Conservation (phyloP, 2,329 filamentous ascomycete genomes). For the Diaporthe capsici region DNA sequence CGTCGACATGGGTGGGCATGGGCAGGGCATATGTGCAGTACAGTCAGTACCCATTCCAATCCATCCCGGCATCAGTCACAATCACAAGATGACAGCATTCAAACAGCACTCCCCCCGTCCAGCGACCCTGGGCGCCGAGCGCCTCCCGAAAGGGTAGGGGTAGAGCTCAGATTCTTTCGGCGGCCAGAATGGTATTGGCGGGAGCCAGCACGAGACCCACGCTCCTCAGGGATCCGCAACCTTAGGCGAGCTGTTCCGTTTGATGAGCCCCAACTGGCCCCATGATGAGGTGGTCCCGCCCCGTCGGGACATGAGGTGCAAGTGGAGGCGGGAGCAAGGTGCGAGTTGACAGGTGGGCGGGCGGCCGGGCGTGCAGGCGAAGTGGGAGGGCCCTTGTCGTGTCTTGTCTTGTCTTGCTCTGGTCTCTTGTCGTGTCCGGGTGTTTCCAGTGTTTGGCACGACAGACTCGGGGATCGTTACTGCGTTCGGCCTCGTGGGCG, state of each 20-base stretch:
- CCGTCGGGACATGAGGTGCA: slow-evolving; percentile 32
- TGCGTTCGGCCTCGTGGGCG: slow-evolving; percentile 1
- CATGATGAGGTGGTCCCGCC: slow-evolving; percentile 33
- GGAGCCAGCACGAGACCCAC: slow-evolving; percentile 23
- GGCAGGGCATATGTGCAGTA: not conserved
- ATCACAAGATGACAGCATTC: slow-evolving; percentile 23
- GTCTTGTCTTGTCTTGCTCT: slow-evolving; percentile 13
- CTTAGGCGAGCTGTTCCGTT: slow-evolving; percentile 40
- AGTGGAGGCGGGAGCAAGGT: slow-evolving; percentile 19
- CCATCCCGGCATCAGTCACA: slow-evolving; percentile 22
- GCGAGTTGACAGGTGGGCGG: slow-evolving; percentile 22
- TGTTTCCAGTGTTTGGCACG: slow-evolving; percentile 14
- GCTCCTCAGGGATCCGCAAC: slow-evolving; percentile 18
- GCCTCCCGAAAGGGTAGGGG: slow-evolving; percentile 23
- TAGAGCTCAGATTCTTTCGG: slow-evolving; percentile 26
- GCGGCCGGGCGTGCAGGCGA: slow-evolving; percentile 4
- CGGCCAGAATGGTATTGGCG: slow-evolving; percentile 27
- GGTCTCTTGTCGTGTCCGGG: slow-evolving; percentile 12
- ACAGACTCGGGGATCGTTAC: slow-evolving; percentile 17
- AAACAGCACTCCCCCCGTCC: not conserved
- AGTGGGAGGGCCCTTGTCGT: slow-evolving; percentile 8
- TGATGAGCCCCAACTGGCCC: slow-evolving; percentile 28
- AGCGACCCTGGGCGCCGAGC: slow-evolving; percentile 17
- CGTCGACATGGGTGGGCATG: slow-evolving; percentile 1
- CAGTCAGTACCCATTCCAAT: not conserved